Percentiles rank a stretch among this genome's conserved stretches.
phyloP scores from a whole-genome alignment of 371 early-diverging fungal genomes.

The Thermomucor indicae-seudaticae region DNA sequence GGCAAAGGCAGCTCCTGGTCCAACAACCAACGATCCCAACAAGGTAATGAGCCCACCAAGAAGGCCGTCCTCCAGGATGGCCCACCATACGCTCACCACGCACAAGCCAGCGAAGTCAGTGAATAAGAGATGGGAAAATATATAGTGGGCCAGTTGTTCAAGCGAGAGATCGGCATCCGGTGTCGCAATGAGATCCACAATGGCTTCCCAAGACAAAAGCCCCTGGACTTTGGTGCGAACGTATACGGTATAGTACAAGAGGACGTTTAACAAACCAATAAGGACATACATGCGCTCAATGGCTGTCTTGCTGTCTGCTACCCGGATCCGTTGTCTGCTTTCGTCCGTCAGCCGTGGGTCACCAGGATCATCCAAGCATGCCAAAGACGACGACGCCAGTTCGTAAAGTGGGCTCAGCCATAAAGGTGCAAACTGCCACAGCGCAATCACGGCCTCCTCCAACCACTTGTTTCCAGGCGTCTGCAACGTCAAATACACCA shows the following conservation, averaged over 20 bases:
- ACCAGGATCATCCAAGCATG: conserved; percentile 2
- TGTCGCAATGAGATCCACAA: conserved; percentile 2
- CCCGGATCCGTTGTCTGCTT: conserved; percentile 1
- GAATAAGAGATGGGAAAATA: conserved; percentile 6
- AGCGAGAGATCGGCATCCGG: background rate
- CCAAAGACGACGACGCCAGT: background rate
- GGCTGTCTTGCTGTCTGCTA: conserved; percentile 9
- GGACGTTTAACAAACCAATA: conserved; percentile 5
- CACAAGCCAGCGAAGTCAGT: background rate
- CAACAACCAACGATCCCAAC: conserved; percentile 1
- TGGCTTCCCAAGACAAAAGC: background rate
- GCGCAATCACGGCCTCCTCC: background rate
- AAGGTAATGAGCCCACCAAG: background rate
- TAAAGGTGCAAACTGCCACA: conserved; percentile 13
- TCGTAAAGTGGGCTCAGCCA: background rate
- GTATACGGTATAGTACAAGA: conserved; percentile 11
- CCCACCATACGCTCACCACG: conserved; percentile 3
- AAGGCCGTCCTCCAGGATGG: conserved; percentile 3
- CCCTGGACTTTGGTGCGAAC: conserved; percentile 5
- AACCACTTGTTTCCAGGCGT: background rate
- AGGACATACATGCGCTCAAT: conserved; percentile 13
- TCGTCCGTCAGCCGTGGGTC: conserved; percentile 7
- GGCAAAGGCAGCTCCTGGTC: conserved; percentile 10
- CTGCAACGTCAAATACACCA: background rate
- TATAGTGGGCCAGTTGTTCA: conserved; percentile 1